phyloP scores from a whole-genome alignment of 2,329 filamentous ascomycete genomes.

The Diaporthe ilicicola region DNA sequence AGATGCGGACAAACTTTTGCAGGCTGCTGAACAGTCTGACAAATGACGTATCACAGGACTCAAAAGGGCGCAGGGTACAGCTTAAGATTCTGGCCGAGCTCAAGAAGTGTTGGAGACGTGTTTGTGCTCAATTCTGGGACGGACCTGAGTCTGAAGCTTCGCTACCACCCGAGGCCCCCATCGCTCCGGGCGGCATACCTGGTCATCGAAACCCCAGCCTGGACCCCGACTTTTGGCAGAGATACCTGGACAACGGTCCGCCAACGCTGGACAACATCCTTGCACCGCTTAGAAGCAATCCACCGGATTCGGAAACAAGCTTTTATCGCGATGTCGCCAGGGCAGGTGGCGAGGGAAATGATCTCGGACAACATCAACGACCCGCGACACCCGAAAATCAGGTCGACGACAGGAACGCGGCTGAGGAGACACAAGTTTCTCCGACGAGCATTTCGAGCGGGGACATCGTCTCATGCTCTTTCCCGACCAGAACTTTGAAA shows the following conservation, averaged over 20 bases:
- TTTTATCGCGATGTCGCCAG: slow-evolving; percentile 58
- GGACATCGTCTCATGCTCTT: slow-evolving; percentile 71
- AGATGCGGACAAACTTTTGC: slow-evolving; percentile 81
- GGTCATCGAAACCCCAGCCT: slow-evolving; percentile 65
- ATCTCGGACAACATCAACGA: slow-evolving; percentile 42
- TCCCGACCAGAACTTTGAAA: slow-evolving; percentile 62
- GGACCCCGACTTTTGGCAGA: slow-evolving; percentile 64
- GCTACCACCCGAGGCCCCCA: slow-evolving; percentile 69
- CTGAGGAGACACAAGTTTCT: slow-evolving; percentile 51
- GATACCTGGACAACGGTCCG: slow-evolving; percentile 49
- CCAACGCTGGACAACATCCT: slow-evolving; percentile 54
- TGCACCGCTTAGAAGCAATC: slow-evolving; percentile 40
- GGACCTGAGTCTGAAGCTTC: slow-evolving; percentile 70
- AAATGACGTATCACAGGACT: slow-evolving; percentile 59
- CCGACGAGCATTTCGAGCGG: slow-evolving; percentile 67
- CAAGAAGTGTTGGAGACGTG: slow-evolving; percentile 96
- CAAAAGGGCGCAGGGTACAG: slow-evolving; percentile 58
- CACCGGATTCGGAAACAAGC: slow-evolving; percentile 43
- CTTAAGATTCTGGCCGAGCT: slow-evolving; percentile 91
- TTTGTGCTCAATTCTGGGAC: slow-evolving; percentile 92
- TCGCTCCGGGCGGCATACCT: slow-evolving; percentile 78
- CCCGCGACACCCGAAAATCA: slow-evolving; percentile 57
- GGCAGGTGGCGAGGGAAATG: slow-evolving; percentile 36
- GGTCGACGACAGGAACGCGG: slow-evolving; percentile 35
- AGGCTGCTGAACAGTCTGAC: slow-evolving; percentile 77